Evolutionary conservation across 2,329 filamentous ascomycete species (phyloP).

Genomic region (Penicillium carneum): DNA sequence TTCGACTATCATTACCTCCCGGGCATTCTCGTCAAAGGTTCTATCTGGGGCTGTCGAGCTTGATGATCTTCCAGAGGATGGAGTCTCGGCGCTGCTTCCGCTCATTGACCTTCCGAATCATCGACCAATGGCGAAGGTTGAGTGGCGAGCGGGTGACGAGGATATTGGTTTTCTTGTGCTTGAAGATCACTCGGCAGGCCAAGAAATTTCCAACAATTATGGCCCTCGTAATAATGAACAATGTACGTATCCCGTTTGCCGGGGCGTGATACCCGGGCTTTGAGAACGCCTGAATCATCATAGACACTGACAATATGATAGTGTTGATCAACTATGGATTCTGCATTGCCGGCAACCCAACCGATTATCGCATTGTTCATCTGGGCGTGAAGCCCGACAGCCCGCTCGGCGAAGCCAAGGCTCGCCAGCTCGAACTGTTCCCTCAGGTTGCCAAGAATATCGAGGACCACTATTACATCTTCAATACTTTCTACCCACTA

Average conservation of each 20-base stretch:
- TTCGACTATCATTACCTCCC: conserved; percentile 53
- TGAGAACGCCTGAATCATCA: too few relatives aligned
- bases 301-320: conserved; percentile 28
- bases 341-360: conserved; percentile 53
- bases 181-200: conserved; percentile 54
- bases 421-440: conserved; percentile 45
- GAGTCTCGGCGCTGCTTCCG: conserved; percentile 73
- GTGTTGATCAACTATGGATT: conserved; percentile 58
- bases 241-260: conserved; percentile 41
- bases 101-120: conserved; percentile 77
- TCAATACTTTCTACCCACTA: conserved; percentile 55
- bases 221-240: conserved; percentile 78
- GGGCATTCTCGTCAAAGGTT: conserved; percentile 55
- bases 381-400: conserved; percentile 51
- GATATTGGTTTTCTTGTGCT: conserved; percentile 54
- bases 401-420: conserved; percentile 48
- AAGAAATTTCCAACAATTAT: conserved; percentile 73
- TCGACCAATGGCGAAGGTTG: conserved; percentile 64
- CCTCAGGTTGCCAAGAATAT: conserved; percentile 40
- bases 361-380: conserved; percentile 54
- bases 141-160: conserved; percentile 61
- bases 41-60: conserved; percentile 47
- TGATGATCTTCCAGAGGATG: conserved; percentile 58
- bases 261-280: not conserved
- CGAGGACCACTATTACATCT: conserved; percentile 54